Percentiles rank a stretch among this genome's conserved stretches.
phyloP scores from a whole-genome alignment of 768 basidiomycete genomes.

The Hirschioporus abietinus region DNA sequence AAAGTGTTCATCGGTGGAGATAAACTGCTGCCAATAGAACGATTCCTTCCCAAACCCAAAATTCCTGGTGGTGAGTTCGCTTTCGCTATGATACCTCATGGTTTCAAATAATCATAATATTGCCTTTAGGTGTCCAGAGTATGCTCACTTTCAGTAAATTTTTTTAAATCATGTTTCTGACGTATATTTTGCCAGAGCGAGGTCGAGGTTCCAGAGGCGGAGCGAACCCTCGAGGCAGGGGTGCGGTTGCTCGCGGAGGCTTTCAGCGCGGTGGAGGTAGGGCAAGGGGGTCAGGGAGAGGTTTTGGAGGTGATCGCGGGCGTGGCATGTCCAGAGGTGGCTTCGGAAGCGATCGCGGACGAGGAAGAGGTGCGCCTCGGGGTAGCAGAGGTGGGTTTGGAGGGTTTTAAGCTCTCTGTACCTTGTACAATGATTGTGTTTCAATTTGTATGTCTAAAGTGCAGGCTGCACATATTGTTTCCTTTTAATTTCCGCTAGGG shows the following conservation, averaged over 20 bases:
- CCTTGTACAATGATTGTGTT: background rate
- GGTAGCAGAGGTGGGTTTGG: constrained; percentile 46
- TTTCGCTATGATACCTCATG: constrained; percentile 3
- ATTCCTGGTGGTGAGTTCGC: constrained; percentile 50
- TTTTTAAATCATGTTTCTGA: constrained; percentile 24
- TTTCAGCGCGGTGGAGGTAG: constrained; percentile 19
- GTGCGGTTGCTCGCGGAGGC: constrained; percentile 8
- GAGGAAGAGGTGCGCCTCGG: constrained; percentile 36
- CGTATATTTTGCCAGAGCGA: constrained; percentile 13
- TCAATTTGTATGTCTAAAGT: background rate
- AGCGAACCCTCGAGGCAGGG: constrained; percentile 23
- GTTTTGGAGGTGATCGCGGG: constrained; percentile 26
- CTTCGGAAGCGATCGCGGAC: constrained; percentile 38
- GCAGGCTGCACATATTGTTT: background rate
- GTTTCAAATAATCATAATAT: constrained; percentile 6
- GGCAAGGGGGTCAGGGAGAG: constrained; percentile 24
- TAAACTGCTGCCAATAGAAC: constrained; percentile 92
- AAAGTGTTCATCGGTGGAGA: constrained; percentile 98
- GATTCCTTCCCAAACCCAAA: constrained; percentile 97
- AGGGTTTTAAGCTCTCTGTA: constrained; percentile 21
- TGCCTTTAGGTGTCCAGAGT: constrained; percentile 33
- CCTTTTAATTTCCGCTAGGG: background rate
- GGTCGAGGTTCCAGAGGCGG: constrained; percentile 28
- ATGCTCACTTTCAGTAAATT: constrained; percentile 9
- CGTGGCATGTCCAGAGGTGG: constrained; percentile 36